A percentile compares a stretch with the other conserved stretches of the same genome.
phyloP scores from a whole-genome alignment of 805 yeast species.

The Ascoidea asiatica region DNA sequence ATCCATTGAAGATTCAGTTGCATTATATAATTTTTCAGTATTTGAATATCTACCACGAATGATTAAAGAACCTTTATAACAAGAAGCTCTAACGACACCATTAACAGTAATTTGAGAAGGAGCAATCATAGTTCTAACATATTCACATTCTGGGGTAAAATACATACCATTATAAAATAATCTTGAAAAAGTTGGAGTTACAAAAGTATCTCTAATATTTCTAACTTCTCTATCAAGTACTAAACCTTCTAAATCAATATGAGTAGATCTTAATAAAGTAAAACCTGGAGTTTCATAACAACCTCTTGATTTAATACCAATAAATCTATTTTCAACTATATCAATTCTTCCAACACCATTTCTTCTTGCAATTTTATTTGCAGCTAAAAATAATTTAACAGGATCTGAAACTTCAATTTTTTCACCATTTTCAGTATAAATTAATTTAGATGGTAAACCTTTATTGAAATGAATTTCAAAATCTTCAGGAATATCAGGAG shows the following conservation, averaged over 20 bases:
- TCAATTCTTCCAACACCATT: conserved; percentile 99
- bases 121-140: conserved; percentile 80
- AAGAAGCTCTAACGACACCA: conserved; percentile 88
- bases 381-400: conserved; percentile 82
- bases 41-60: conserved; percentile 90
- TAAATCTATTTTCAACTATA: conserved; percentile 97
- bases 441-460: conserved; percentile 80
- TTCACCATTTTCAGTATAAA: conserved; percentile 40
- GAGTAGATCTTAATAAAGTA: conserved; percentile 85
- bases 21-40: conserved; percentile 94
- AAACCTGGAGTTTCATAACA: conserved; percentile 99
- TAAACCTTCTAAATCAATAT: conserved; percentile 93
- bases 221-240: conserved; percentile 96
- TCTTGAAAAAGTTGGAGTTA: conserved; percentile 82
- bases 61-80: conserved; percentile 78
- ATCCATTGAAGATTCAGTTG: conserved; percentile 98
- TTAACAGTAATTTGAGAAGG: conserved; percentile 94
- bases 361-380: conserved; percentile 93
- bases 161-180: conserved; percentile 94
- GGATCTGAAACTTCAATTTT: conserved; percentile 58
- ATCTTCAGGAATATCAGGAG: conserved; percentile 88
- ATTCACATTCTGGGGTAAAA: conserved; percentile 97
- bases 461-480: conserved; percentile 68
- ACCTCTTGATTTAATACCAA: conserved; percentile 97
- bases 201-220: conserved; percentile 91